Base-by-base conservation (phyloP, 1,139 yeast genomes). In the Lodderomyces pseudojiufengensis region DNA sequence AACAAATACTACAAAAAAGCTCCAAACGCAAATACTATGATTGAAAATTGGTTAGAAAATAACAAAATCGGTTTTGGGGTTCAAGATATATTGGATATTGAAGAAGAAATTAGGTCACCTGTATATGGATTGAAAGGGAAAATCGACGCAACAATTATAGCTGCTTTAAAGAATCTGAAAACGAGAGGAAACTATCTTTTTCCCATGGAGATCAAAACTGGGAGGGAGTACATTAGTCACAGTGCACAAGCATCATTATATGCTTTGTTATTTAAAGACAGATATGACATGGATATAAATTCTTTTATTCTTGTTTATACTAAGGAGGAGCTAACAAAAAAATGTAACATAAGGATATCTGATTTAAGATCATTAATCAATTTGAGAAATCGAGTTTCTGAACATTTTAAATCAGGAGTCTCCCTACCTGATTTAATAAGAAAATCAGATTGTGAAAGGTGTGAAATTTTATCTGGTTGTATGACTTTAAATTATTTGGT, bases 91-190 rank as follows among this genome's bases (percentile, higher is more conserved):
- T 62, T 87, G 27, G 95, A 86, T 52, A 76, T 86, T 13, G 99
- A 92, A 55, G 97, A 92, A 51, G 85, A 82, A 48, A 80, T 92
- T 14, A 81, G 95, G 86, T 86, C 97, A 0, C 96, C 97, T 0
- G 73, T 77, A 52, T 88, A 74, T 63, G 99, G 99, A 0, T 61
- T 94, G n/a, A 80, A 86, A 46, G 99, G 99, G 1, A 77, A 82
- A 50, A 78, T 90, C 11, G 99, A 92, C 61, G 96, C 83, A 1
- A 85, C 96, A 0, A 72, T 88, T 1, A 84, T 84, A 47, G 84
- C 84, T 0, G 57, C 65, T 23, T 49, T 73, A 5, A 46, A 54
- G 22, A 61, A 63, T 5, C 45, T 47, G 5, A 32, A 36, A 8
- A 28, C 39, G 23, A 45, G 41, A 3, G 76, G 75, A 6, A 70